Base-by-base conservation (phyloP, 2,329 filamentous ascomycete genomes). In the Hortaea sp. region DNA sequence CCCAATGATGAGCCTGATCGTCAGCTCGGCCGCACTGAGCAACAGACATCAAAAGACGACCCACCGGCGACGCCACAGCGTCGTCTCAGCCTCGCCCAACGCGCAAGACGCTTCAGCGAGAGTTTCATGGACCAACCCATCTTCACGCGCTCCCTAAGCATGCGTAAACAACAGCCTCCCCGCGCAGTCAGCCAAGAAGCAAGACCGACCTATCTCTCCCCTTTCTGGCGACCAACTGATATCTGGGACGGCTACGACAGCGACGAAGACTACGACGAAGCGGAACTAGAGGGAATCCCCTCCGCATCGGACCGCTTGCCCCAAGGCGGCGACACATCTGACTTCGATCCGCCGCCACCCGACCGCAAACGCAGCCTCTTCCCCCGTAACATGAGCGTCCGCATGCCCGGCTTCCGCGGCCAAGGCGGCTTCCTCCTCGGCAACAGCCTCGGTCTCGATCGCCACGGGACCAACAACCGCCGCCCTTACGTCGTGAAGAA, bases 221-320 rank as follows among this genome's bases (percentile, higher is more conserved):
- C 79, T 1, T 78, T 81, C 57, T 82, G 79, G 79, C 71, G 74
- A 20, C 79, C 79, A 1, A 73, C 74, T 34, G 72, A 72, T n/a
- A 81, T 81, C 61, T 82, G 77, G 77, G 76, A 80, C 35, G 75
- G 75, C 35, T 63, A 77, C 28, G 64, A 69, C 11, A 69, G 71
- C 35, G 58, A 60, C 4, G 63, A 52, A 20, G 44, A 64, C 12
- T 59, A 63, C 12, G 62, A 65, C 31, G 55, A 57, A 28, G 34
- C 42, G 9, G 46, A 41, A 11, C 40, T 34, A 30, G 5, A 12
- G 11, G 7, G 9, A 2, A 35, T 9, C 32, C 32, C 32, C 32
- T 39, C 37, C 10, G 13, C 37, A 2, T 35, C 32, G 9, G 10
- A 2, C 2, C 37, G 37, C 0, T 59, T 73, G 1, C 71, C 71